Evolutionary conservation across 2,329 filamentous ascomycete genomes (phyloP).

Genomic region (Dothiorella sarmentorum): DNA sequence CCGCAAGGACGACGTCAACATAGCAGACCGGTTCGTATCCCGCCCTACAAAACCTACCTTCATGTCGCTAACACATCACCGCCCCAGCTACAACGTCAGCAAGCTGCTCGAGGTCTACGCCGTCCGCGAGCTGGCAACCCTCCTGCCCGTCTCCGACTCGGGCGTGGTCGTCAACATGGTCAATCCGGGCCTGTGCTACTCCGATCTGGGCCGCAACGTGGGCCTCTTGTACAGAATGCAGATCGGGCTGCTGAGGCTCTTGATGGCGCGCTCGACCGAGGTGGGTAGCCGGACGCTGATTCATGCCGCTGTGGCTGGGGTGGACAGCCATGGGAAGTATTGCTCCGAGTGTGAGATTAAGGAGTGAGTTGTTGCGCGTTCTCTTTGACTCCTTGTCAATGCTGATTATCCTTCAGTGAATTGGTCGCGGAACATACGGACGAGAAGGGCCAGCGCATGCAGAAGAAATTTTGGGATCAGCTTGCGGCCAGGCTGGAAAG

Average conservation of each 20-base stretch:
- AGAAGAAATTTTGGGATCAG: slow-evolving; percentile 21
- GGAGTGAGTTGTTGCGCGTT: slow-evolving; percentile 18
- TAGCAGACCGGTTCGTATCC: slow-evolving; percentile 24
- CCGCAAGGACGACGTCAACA: slow-evolving; percentile 18
- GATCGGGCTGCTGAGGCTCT: not conserved
- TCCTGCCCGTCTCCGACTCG: slow-evolving; percentile 21
- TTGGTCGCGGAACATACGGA: no score
- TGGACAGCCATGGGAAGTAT: slow-evolving; percentile 25
- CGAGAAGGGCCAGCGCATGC: slow-evolving; percentile 7
- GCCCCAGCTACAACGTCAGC: slow-evolving; percentile 25
- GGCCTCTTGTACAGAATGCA: not conserved
- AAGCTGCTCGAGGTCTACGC: slow-evolving; percentile 34
- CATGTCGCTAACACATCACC: not conserved
- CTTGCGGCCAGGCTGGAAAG: slow-evolving; percentile 23
- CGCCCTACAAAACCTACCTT: not conserved
- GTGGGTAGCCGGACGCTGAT: slow-evolving; percentile 25
- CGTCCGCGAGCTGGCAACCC: slow-evolving; percentile 26
- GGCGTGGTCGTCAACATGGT: slow-evolving; percentile 33
- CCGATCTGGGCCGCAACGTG: slow-evolving; percentile 26
- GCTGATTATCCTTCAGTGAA: no score
- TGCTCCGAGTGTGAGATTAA: slow-evolving; percentile 24
- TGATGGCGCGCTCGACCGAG: slow-evolving; percentile 25
- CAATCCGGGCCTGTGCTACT: slow-evolving; percentile 35
- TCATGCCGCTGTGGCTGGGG: slow-evolving; percentile 21
- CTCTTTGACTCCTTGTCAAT: not conserved